phyloP scores from a whole-genome alignment of 768 basidiomycete species.

The Tylopilus balloui region DNA sequence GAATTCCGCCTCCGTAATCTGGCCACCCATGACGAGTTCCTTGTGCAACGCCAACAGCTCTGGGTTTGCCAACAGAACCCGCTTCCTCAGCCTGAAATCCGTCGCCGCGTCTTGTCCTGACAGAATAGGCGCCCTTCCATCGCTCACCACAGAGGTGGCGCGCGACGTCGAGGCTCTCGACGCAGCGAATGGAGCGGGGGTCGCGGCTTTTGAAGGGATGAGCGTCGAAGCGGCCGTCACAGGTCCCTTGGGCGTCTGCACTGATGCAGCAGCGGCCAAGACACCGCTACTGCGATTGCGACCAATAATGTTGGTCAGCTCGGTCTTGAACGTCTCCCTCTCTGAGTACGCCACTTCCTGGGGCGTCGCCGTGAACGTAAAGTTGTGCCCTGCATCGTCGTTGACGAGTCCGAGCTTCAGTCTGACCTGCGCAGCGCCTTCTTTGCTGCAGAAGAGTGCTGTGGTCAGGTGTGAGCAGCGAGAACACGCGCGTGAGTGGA shows the following conservation, averaged over 20 bases:
- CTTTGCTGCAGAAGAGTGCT: constrained; percentile 87
- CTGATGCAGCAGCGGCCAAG: constrained; percentile 18
- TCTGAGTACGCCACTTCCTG: constrained; percentile 60
- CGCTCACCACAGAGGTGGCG: constrained; percentile 58
- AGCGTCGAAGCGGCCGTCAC: constrained; percentile 13
- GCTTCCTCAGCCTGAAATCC: constrained; percentile 73
- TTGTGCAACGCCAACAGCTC: constrained; percentile 79
- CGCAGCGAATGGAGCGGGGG: constrained; percentile 28
- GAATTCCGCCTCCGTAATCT: constrained; percentile 90
- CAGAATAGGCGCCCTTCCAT: constrained; percentile 49
- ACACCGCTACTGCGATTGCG: constrained; percentile 51
- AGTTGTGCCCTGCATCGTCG: constrained; percentile 75
- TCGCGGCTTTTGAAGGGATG: constrained; percentile 26
- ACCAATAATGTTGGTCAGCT: constrained; percentile 72
- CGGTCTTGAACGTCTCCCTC: constrained; percentile 78
- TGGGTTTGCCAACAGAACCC: constrained; percentile 71
- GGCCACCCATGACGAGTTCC: constrained; percentile 79
- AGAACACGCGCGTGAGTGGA: constrained; percentile 11
- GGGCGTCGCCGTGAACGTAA: constrained; percentile 66
- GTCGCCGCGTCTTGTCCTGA: constrained; percentile 54
- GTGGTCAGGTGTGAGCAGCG: constrained; percentile 4
- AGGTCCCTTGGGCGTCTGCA: constrained; percentile 24
- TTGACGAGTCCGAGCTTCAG: constrained; percentile 67
- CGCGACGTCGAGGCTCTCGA: constrained; percentile 53
- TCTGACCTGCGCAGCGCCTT: constrained; percentile 72